A percentile compares a stretch with the other conserved stretches of the same genome.
Conservation (phyloP, 495 filamentous ascomycete genomes). For the Aspergillus heteromorphus region DNA sequence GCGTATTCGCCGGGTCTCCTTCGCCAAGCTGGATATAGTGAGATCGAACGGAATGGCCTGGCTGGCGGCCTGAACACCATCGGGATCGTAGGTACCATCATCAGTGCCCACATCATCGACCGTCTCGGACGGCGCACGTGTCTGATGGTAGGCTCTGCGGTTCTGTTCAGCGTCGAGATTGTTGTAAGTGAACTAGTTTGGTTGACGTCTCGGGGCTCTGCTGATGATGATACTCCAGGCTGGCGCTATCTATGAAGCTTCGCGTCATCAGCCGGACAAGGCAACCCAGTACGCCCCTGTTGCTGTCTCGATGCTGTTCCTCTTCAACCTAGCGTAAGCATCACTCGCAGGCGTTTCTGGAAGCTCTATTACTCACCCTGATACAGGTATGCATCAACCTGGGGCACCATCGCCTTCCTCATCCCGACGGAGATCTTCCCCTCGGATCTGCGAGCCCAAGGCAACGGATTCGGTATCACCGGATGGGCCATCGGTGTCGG, state of each 20-base stretch:
- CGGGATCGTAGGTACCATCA: constrained; percentile 49
- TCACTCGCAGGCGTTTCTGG: not conserved
- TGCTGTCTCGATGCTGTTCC: constrained; percentile 48
- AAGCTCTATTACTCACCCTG: not conserved
- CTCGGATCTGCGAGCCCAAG: constrained; percentile 46
- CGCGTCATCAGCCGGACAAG: constrained; percentile 23
- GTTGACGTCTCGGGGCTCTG: too few species aligned
- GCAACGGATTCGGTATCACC: constrained; percentile 52
- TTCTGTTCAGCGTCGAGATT: constrained; percentile 29
- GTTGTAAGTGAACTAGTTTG: constrained; percentile 17
- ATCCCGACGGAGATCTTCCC: constrained; percentile 52
- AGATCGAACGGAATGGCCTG: constrained; percentile 44
- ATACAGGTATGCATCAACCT: constrained; percentile 45
- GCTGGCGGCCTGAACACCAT: constrained; percentile 50
- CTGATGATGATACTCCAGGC: constrained; percentile 22
- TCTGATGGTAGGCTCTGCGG: constrained; percentile 34
- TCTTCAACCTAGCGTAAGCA: constrained; percentile 44
- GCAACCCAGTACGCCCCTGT: constrained; percentile 37
- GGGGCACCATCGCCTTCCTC: constrained; percentile 51
- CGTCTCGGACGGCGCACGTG: constrained; percentile 43
- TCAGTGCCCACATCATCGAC: constrained; percentile 50
- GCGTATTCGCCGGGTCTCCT: constrained; percentile 40
- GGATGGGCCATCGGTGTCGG: constrained; percentile 55
- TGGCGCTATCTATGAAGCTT: constrained; percentile 36
- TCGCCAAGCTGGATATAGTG: constrained; percentile 37